Evolutionary conservation across 257 asterid species (phyloP), one percentile per base, ranked within the genome.

Genomic region (Solanum ossicruentum): DNA sequence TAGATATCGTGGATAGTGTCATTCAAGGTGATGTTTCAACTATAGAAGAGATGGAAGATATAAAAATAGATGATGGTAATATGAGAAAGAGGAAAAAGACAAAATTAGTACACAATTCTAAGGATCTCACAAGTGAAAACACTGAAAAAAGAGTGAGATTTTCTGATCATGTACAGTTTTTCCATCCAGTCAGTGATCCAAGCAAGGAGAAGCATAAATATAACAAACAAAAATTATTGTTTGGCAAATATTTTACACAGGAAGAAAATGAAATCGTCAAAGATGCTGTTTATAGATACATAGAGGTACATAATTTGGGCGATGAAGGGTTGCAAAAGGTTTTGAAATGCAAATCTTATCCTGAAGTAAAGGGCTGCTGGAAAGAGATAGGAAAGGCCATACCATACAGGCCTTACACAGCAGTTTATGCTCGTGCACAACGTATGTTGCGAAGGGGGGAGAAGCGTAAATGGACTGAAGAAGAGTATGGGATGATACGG

Each of bases 291-390:
- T 41, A 20, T 39, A 58, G 71, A 63, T 81, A 12, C 84, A 36
- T 58, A 58, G 73, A 81, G 84, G 21, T 41, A 47, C 1, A 81
- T 56, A 63, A 58, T 28, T 58, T 81, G 73, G 84, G 73, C 3
- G 73, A 81, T n/a, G 84, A 81, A n/a, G 84, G 84, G 84, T 70
- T 70, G 57, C 60, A 52, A 26, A 84, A 66, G 58, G 82, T 84
- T 39, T 32, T 84, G 65, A 55, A 70, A 4, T 69, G 10, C 45
- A 36, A 0, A 23, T 70, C 47, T 41, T 6, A 6, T 16, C 86
- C 71, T 18, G 51, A 70, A 26, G 1, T 84, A 16, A 84, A 7
- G 61, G 71, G 45, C 26, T 84, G 86, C 61, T 84, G 86, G 71
- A 70, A 69, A 36, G 49, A 70, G 21, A 84, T 84, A 17, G 72